Conservation (phyloP, 1,139 yeast genomes). For the Kodamaea suecica region DNA sequence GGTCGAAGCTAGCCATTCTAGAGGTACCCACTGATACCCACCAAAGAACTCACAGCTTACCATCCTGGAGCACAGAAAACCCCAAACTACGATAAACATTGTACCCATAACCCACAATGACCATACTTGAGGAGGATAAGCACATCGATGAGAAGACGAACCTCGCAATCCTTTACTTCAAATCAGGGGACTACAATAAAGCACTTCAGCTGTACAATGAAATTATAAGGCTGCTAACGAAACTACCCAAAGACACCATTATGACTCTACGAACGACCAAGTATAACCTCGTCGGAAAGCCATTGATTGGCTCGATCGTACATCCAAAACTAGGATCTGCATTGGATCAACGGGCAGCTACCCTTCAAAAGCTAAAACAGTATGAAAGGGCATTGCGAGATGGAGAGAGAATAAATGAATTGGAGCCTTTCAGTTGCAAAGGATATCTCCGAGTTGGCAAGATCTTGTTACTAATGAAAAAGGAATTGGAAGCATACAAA, state of each 20-base stretch:
- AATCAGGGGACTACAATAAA: constrained; percentile 24
- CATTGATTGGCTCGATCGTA: constrained; percentile 26
- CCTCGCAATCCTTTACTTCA: constrained; percentile 35
- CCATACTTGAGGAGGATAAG: constrained; percentile 13
- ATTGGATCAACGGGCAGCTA: constrained; percentile 56
- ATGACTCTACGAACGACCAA: constrained; percentile 18
- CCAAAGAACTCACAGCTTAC: no score
- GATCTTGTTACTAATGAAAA: constrained; percentile 28
- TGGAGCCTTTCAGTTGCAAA: constrained; percentile 57
- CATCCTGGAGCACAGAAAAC: no score
- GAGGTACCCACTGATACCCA: no score
- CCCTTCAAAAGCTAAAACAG: constrained; percentile 49
- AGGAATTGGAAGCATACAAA: constrained; percentile 42
- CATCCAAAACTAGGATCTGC: constrained; percentile 30
- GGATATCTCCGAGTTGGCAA: constrained; percentile 59
- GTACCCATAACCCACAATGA: no score
- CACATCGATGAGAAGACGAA: constrained; percentile 28
- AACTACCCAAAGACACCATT: constrained; percentile 11
- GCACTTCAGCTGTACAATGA: constrained; percentile 22
- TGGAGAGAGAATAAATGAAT: constrained; percentile 36
- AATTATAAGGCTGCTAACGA: constrained; percentile 5
- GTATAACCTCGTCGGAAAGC: constrained; percentile 22
- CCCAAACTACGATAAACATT: no score
- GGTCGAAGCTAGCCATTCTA: no score
- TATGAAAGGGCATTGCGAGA: constrained; percentile 43